These are phyloP conservation scores for Pseudonitzschia delicatissima DNA, from an alignment of 108 stramenopile genomes.

Conservation along the genomic window DNA sequence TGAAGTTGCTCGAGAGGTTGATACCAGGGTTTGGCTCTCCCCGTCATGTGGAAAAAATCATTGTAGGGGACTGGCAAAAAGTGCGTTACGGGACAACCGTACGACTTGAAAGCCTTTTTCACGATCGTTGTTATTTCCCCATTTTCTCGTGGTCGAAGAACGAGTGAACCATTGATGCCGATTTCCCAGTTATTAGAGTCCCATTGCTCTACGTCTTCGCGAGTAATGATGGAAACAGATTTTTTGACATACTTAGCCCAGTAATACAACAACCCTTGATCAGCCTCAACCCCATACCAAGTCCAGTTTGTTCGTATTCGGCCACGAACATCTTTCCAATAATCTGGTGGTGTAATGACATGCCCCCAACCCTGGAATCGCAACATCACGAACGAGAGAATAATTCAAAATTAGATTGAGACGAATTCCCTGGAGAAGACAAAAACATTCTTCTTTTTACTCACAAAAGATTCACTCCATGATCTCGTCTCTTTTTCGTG, in stretches of 20 bases:
- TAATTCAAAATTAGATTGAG: background rate
- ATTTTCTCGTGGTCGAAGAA: background rate
- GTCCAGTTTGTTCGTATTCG: slow-evolving; percentile 26
- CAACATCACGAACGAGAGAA: background rate
- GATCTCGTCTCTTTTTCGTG: slow-evolving; percentile 24
- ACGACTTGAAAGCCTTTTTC: background rate
- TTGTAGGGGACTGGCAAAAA: slow-evolving; percentile 27
- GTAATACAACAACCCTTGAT: slow-evolving; percentile 42
- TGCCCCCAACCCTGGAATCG: slow-evolving; percentile 26
- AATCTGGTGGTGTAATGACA: slow-evolving; percentile 22
- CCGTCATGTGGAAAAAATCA: slow-evolving; percentile 47
- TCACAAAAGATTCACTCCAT: slow-evolving; percentile 11
- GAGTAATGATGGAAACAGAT: slow-evolving; percentile 22
- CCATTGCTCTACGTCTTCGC: slow-evolving; percentile 15
- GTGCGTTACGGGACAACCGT: background rate
- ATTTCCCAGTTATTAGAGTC: slow-evolving; percentile 3
- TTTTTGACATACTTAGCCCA: slow-evolving; percentile 34
- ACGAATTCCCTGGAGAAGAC: background rate
- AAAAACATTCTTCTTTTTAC: background rate
- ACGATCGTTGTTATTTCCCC: background rate
- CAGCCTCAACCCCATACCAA: slow-evolving; percentile 33
- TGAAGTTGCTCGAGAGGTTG: background rate
- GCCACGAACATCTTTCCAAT: slow-evolving; percentile 3
- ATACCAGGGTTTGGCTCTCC: slow-evolving; percentile 45
- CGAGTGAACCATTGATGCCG: slow-evolving; percentile 2